These are phyloP conservation scores for Sugiyamaella lignohabitans DNA, from an alignment of 805 yeast genomes.

Conservation along the genomic window DNA sequence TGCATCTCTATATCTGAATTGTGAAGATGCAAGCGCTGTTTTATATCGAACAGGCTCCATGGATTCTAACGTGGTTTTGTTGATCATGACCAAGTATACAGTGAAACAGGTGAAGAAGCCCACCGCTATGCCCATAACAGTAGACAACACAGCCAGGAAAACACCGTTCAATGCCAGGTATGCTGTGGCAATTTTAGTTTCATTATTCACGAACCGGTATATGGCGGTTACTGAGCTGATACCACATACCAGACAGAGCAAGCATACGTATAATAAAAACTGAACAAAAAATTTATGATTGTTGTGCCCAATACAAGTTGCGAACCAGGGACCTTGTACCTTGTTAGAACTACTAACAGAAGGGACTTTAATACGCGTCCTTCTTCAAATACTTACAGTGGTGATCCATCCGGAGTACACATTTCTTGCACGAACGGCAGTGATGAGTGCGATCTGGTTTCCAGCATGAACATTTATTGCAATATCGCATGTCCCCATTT, in stretches of 20 bases:
- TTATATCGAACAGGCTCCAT: conserved; percentile 35
- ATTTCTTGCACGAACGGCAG: conserved; percentile 35
- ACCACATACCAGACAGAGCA: conserved; percentile 42
- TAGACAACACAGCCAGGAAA: conserved; percentile 49
- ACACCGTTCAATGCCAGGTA: conserved; percentile 53
- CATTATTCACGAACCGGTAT: conserved; percentile 22
- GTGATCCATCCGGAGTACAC: conserved; percentile 52
- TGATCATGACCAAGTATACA: conserved; percentile 46
- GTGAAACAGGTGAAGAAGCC: conserved; percentile 48
- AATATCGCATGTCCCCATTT: conserved; percentile 36
- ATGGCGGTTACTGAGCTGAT: conserved; percentile 30
- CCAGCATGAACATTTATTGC: conserved; percentile 37
- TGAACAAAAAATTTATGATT: conserved; percentile 80
- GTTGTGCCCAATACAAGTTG: conserved; percentile 73
- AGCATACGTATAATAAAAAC: conserved; percentile 50
- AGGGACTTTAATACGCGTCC: neutral
- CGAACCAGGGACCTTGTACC: conserved; percentile 88
- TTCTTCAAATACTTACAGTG: conserved; percentile 33
- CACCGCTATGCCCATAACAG: conserved; percentile 51
- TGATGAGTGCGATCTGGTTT: conserved; percentile 42
- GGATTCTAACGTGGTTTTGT: conserved; percentile 77
- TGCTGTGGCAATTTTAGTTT: conserved; percentile 21
- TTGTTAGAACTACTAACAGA: too few relatives aligned
- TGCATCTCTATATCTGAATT: conserved; percentile 36
- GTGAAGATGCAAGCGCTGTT: conserved; percentile 29